These are phyloP conservation scores for Aspergillus sp. DNA, from an alignment of 2,329 filamentous ascomycete genomes.

Conservation along the genomic window DNA sequence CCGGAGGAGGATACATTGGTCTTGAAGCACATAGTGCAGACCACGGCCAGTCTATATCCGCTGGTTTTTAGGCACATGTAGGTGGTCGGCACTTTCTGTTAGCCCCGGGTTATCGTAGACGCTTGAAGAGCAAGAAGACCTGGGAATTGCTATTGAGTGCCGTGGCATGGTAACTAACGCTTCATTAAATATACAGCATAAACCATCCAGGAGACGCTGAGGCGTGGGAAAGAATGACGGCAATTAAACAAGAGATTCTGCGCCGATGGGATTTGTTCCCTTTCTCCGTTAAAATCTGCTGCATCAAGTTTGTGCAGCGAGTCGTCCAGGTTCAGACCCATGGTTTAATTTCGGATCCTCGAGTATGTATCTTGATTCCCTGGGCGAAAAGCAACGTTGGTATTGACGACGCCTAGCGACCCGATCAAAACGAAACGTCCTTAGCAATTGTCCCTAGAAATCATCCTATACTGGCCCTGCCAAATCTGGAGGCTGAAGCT, in stretches of 20 bases:
- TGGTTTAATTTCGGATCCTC: constrained; percentile 73
- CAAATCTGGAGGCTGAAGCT: constrained; percentile 86
- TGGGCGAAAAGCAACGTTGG: constrained; percentile 1
- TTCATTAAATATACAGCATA: constrained; percentile 57
- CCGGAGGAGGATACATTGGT: constrained; percentile 74
- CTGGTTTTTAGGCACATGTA: constrained; percentile 92
- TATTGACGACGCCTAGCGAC: constrained; percentile 46
- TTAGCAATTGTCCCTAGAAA: constrained; percentile 78
- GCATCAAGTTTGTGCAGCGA: constrained; percentile 94
- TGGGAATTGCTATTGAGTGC: constrained; percentile 1
- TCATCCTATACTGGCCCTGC: constrained; percentile 73
- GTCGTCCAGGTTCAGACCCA: constrained; percentile 88
- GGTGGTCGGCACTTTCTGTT: constrained; percentile 44
- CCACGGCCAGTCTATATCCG: constrained; percentile 87
- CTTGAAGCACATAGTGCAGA: constrained; percentile 80
- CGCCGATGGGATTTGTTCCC: constrained; percentile 78
- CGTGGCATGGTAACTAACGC: constrained; percentile 18
- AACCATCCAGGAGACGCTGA: constrained; percentile 76
- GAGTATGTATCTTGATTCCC: constrained; percentile 53
- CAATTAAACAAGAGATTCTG: constrained; percentile 85
- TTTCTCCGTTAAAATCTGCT: constrained; percentile 79
- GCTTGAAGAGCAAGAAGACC: background rate
- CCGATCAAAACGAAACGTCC: constrained; percentile 77
- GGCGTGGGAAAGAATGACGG: constrained; percentile 81
- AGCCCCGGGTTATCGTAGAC: constrained; percentile 15